These are phyloP conservation scores for Solanum ahanhuiri DNA, from an alignment of 257 asterid species.

Conservation along the genomic window DNA sequence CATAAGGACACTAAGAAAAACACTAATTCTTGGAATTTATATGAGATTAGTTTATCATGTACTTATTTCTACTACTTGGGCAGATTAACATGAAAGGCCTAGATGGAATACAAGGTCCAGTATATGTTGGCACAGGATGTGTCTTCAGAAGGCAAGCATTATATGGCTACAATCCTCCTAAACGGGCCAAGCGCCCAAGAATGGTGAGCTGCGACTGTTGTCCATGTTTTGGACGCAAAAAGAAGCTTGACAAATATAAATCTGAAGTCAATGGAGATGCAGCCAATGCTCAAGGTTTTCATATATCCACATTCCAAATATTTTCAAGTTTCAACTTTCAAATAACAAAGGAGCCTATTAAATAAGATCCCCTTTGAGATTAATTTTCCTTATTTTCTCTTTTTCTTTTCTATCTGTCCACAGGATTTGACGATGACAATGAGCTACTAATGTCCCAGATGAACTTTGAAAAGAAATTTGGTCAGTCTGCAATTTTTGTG, in stretches of 20 bases:
- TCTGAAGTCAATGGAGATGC: slow-evolving; percentile 40
- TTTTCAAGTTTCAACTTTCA: neutral
- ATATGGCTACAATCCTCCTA: slow-evolving; percentile 86
- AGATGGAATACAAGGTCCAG: slow-evolving; percentile 96
- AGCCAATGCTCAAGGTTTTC: slow-evolving; percentile 47
- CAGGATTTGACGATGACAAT: slow-evolving; percentile 77
- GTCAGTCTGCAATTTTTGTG: slow-evolving; percentile 82
- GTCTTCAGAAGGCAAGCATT: slow-evolving; percentile 82
- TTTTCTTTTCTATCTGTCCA: neutral
- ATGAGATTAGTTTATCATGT: neutral
- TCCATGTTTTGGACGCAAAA: slow-evolving; percentile 79
- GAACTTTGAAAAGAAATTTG: slow-evolving; percentile 92
- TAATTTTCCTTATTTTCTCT: neutral
- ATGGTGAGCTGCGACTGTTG: slow-evolving; percentile 92
- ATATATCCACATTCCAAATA: neutral
- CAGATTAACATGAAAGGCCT: slow-evolving; percentile 94
- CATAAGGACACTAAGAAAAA: neutral
- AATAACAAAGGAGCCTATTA: neutral
- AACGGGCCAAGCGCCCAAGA: slow-evolving; percentile 66
- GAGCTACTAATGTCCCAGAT: slow-evolving; percentile 77
- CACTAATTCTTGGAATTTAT: neutral
- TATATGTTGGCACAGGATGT: slow-evolving; percentile 91
- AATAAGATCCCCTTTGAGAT: neutral
- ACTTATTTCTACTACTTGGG: neutral
- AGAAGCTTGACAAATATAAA: slow-evolving; percentile 48